Conservation (phyloP, 1,284 basidiomycete genomes). For the Flammula alnicola region DNA sequence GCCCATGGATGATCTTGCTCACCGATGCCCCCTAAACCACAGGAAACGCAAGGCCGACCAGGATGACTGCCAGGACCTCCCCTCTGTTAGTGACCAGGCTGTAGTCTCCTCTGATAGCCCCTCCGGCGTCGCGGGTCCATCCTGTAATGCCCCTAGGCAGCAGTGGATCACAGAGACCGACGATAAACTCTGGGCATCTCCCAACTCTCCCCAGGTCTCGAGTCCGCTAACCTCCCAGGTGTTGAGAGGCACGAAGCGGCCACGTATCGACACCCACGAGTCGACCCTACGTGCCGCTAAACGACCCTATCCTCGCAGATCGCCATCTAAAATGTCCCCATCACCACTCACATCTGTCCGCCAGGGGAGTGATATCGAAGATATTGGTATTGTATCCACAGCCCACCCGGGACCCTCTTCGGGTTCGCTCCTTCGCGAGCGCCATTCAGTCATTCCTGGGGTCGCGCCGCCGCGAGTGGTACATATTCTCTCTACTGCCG, state of each 20-base stretch:
- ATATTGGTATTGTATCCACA: conserved; percentile 53
- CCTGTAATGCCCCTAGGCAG: conserved; percentile 37
- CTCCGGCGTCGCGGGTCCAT: conserved; percentile 16
- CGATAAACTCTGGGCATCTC: no score
- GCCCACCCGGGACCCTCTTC: conserved; percentile 51
- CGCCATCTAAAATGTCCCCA: no score
- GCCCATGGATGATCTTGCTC: conserved; percentile 58
- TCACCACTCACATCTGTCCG: conserved; percentile 38
- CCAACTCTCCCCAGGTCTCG: conserved; percentile 37
- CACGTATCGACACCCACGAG: conserved; percentile 42
- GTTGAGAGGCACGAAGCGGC: conserved; percentile 42
- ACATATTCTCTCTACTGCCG: no score
- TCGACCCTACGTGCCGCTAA: conserved; percentile 12
- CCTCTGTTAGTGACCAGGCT: background rate
- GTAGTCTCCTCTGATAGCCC: conserved; percentile 27
- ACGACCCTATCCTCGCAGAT: conserved; percentile 7
- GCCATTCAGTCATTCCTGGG: conserved; percentile 5
- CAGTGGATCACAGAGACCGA: conserved; percentile 35
- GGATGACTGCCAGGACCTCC: conserved; percentile 45
- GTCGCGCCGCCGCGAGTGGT: background rate
- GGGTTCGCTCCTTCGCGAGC: conserved; percentile 43
- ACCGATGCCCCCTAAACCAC: conserved; percentile 47
- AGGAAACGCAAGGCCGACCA: conserved; percentile 49
- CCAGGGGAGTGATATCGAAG: conserved; percentile 52
- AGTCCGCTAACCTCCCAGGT: conserved; percentile 35